Evolutionary conservation across 495 filamentous ascomycete genomes (phyloP).

Genomic region (Hyaloscypha variabilis): DNA sequence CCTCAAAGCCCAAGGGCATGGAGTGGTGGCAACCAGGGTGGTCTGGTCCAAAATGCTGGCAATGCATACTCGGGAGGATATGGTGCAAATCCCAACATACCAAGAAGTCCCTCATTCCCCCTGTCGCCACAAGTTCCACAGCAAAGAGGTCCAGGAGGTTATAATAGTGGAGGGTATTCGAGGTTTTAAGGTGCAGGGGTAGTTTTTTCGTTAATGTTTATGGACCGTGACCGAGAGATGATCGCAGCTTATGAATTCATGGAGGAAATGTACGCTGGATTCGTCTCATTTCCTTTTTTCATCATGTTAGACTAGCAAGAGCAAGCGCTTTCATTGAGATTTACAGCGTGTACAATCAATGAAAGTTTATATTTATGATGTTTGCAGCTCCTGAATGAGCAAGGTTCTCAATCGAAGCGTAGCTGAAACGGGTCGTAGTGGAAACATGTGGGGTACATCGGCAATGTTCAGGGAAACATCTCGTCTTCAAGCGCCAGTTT

Average conservation of each 20-base stretch:
- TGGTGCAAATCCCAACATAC: constrained; percentile 10
- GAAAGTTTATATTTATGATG: neutral
- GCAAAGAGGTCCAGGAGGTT: constrained; percentile 19
- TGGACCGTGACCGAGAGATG: neutral
- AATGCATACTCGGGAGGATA: constrained; percentile 25
- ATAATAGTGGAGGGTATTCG: constrained; percentile 19
- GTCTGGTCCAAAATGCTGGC: constrained; percentile 20
- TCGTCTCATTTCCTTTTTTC: constrained; percentile 17
- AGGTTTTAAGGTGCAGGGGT: constrained; percentile 15
- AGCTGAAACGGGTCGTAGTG: neutral
- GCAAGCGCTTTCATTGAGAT: neutral
- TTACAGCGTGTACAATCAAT: neutral
- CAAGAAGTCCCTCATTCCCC: constrained; percentile 15
- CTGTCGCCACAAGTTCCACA: constrained; percentile 3
- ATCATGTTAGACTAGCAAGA: constrained; percentile 3
- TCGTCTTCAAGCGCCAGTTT: neutral
- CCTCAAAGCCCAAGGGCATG: constrained; percentile 20
- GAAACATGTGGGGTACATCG: neutral
- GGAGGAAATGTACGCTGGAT: constrained; percentile 4
- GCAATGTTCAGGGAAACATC: neutral
- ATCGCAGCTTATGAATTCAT: constrained; percentile 7
- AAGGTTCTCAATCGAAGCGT: neutral
- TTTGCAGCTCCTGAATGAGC: neutral
- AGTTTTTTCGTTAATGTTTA: constrained; percentile 11
- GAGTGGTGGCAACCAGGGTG: constrained; percentile 24